Percentiles rank a stretch among this genome's conserved stretches.
Conservation (phyloP, 2,329 filamentous ascomycete species). For the Aspergillus terreus region DNA sequence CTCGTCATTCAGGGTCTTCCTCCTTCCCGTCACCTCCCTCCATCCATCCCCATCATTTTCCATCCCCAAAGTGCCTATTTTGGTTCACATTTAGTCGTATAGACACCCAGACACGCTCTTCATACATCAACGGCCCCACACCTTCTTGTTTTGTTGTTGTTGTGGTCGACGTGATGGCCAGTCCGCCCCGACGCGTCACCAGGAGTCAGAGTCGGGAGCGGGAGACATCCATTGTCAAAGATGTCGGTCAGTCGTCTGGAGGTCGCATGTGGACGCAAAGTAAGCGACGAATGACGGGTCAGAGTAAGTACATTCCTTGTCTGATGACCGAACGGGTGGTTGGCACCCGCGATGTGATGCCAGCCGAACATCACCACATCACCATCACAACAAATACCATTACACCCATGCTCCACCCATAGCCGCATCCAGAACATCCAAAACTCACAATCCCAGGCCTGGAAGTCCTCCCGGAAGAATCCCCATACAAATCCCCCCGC, state of each 20-base stretch:
- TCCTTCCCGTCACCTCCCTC: not conserved
- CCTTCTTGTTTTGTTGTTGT: slow-evolving; percentile 1
- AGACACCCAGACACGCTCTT: not conserved
- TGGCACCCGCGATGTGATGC: not conserved
- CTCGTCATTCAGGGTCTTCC: slow-evolving; percentile 1
- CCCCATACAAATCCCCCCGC: slow-evolving; percentile 7
- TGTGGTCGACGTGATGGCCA: not conserved
- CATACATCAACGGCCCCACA: not conserved
- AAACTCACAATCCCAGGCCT: slow-evolving; percentile 11
- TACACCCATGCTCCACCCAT: not conserved
- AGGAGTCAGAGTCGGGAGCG: slow-evolving; percentile 38
- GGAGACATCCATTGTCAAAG: slow-evolving; percentile 9
- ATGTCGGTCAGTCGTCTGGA: not conserved
- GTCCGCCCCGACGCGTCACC: slow-evolving; percentile 25
- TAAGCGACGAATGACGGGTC: slow-evolving; percentile 1
- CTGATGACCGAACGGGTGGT: not conserved
- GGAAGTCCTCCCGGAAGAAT: slow-evolving; percentile 17
- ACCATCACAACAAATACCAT: not conserved
- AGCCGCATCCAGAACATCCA: not conserved
- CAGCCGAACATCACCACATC: not conserved
- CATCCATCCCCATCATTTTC: not conserved
- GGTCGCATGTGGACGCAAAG: slow-evolving; percentile 5
- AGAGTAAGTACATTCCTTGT: slow-evolving; percentile 3
- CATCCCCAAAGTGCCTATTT: not conserved
- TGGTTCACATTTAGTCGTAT: not conserved